Base-by-base conservation (phyloP, 2,329 filamentous ascomycete genomes). In the Hypoxylon sp. region DNA sequence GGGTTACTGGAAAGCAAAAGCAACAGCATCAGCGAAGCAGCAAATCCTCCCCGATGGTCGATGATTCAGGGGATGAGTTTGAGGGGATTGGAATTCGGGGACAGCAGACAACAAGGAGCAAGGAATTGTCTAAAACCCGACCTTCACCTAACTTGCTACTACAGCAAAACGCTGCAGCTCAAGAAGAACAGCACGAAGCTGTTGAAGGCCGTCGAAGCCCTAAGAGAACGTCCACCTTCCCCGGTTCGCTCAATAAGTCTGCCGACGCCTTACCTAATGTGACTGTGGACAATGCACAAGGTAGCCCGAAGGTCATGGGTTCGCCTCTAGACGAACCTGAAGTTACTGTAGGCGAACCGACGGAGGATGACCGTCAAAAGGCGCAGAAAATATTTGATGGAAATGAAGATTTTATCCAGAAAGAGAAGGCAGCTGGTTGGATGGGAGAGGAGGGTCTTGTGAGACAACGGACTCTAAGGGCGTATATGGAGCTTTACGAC, bases 401-500 rank as follows among this genome's bases (percentile, higher is more conserved):
- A 39, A 88, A 90, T 65, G 94, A 97, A 75, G 90, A 93, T 54
- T 91, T 94, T 64, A 89, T 96, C 21, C 85, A 86, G 41, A 94
- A 93, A 74, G 88, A 91, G 30, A 90, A 91, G 75, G 93, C 94
- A 14, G 94, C 94, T 25, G 87, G 93, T 27, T 96, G 93, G 90
- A 90, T 97, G 79, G 96, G 96, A 71, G 93, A 96, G 73, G 88
- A 90, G 67, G 87, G 87, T 0, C 82, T 82, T 1, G 79, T 88
- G 30, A 82, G 87, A 14, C 84, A 88, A 73, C 81, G 87, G 21
- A 88, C 86, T 0, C 75, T 90, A 21, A 80, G 81, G 70, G 95
- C 95, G 0, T 99, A 97, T 78, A 97, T 99, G 91, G 90, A 93
- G 65, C 82, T 97, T 9, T 97, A 95, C 76, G 91, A 97, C 76